Conservation (phyloP, 768 basidiomycete genomes). For the Lactifluus hygrophoroides region DNA sequence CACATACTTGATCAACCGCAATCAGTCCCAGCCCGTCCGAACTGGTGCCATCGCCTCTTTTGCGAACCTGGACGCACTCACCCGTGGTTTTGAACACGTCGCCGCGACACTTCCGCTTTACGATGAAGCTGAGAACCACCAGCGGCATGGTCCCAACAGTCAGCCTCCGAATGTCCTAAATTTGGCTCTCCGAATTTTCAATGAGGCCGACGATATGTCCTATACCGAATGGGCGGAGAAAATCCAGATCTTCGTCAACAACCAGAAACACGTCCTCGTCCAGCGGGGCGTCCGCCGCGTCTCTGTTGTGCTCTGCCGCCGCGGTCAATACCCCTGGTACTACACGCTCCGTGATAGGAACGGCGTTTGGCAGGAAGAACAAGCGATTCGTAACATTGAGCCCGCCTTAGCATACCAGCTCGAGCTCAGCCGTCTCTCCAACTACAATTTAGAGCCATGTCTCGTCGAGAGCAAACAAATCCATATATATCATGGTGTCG, state of each 20-base stretch:
- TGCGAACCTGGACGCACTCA: slow-evolving; percentile 59
- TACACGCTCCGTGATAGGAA: slow-evolving; percentile 77
- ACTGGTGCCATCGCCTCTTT: slow-evolving; percentile 90
- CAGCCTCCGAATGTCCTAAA: slow-evolving; percentile 92
- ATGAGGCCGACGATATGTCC: slow-evolving; percentile 65
- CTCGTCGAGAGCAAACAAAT: slow-evolving; percentile 97
- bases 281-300: slow-evolving; percentile 85
- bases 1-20: slow-evolving; percentile 81
- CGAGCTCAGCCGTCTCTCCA: slow-evolving; percentile 90
- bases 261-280: slow-evolving; percentile 48
- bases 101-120: slow-evolving; percentile 67
- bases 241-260: slow-evolving; percentile 65
- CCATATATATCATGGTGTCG: slow-evolving; percentile 94
- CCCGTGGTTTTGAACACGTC: slow-evolving; percentile 67
- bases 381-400: slow-evolving; percentile 96
- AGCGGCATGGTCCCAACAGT: slow-evolving; percentile 62
- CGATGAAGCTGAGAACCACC: slow-evolving; percentile 58
- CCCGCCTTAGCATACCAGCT: slow-evolving; percentile 97
- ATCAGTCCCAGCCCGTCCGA: slow-evolving; percentile 83
- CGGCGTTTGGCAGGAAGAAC: slow-evolving; percentile 82
- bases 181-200: slow-evolving; percentile 83
- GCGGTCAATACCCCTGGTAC: slow-evolving; percentile 88
- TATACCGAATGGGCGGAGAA: slow-evolving; percentile 72
- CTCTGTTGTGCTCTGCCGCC: slow-evolving; percentile 86
- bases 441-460: slow-evolving; percentile 94